A percentile compares a stretch with the other conserved stretches of the same genome.
Evolutionary conservation across 495 filamentous ascomycete genomes (phyloP).

Genomic region (Lichenothelia convexa): DNA sequence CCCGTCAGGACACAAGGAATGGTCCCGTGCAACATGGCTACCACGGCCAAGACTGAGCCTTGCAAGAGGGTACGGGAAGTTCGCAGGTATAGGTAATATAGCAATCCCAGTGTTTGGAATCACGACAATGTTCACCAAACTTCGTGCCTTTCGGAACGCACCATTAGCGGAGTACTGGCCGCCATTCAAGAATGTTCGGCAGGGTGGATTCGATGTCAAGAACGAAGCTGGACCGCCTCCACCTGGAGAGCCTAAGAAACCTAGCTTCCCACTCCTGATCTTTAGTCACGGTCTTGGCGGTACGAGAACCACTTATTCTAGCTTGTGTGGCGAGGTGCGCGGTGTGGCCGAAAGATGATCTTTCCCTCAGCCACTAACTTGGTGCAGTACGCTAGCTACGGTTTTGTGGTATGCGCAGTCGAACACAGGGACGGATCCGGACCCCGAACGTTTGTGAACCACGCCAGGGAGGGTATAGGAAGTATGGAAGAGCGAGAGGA

Average conservation of each 20-base stretch:
- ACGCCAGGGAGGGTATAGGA: conserved; percentile 14
- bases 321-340: conserved; percentile 21
- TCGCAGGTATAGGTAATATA: conserved; percentile 26
- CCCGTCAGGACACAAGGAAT: conserved; percentile 16
- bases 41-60: conserved; percentile 28
- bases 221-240: conserved; percentile 13
- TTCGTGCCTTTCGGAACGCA: conserved; percentile 38
- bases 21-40: conserved; percentile 35
- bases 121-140: conserved; percentile 36
- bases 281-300: conserved; percentile 31
- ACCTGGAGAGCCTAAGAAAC: conserved; percentile 14
- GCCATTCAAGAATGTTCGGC: conserved; percentile 12
- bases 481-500: conserved; percentile 13
- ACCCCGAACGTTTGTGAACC: conserved; percentile 24
- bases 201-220: conserved; percentile 15
- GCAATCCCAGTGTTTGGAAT: conserved; percentile 27
- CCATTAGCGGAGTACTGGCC: conserved; percentile 25
- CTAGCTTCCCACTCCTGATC: conserved; percentile 24
- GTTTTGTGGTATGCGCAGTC: conserved; percentile 27
- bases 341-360: neutral
- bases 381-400: conserved; percentile 24
- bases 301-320: conserved; percentile 24
- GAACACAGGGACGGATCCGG: conserved; percentile 28
- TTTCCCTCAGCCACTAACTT: neutral
- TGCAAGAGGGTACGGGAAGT: conserved; percentile 35